These are phyloP conservation scores for Alternaria ethzedia DNA, from an alignment of 2,329 filamentous ascomycete species.

Conservation along the genomic window DNA sequence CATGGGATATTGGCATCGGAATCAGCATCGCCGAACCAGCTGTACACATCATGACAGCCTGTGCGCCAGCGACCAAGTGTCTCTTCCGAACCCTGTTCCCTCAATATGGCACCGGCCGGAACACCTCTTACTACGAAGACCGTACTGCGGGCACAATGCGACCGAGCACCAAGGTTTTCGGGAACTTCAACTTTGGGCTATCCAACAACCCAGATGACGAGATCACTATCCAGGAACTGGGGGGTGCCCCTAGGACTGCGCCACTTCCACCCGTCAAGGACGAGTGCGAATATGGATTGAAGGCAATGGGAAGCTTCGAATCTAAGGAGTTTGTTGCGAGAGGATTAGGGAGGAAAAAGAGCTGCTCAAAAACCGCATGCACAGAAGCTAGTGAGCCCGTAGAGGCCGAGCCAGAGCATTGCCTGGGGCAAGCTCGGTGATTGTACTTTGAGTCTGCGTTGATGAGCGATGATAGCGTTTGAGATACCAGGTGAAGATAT, in stretches of 20 bases:
- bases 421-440: constrained; percentile 17
- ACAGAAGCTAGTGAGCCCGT: constrained; percentile 17
- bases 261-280: constrained; percentile 1
- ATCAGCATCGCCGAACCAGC: constrained; percentile 50
- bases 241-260: constrained; percentile 9
- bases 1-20: constrained; percentile 46
- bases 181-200: constrained; percentile 20
- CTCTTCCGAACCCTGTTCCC: constrained; percentile 48
- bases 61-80: constrained; percentile 60
- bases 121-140: constrained; percentile 21
- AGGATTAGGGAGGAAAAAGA: constrained; percentile 3
- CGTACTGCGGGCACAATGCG: not conserved
- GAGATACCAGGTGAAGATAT: not conserved
- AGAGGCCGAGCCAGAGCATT: constrained; percentile 25
- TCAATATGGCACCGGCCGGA: constrained; percentile 34
- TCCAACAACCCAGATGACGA: constrained; percentile 9
- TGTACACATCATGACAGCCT: constrained; percentile 60
- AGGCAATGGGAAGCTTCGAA: constrained; percentile 8
- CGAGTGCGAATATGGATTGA: constrained; percentile 9
- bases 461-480: constrained; percentile 13
- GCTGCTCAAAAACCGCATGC: constrained; percentile 13
- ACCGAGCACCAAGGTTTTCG: constrained; percentile 8
- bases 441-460: not conserved
- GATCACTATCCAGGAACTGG: constrained; percentile 9
- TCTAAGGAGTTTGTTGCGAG: constrained; percentile 11